Percentiles rank a stretch among this genome's conserved stretches.
Evolutionary conservation across 345 rosid species (phyloP).

Genomic region (Brassica nigra): DNA sequence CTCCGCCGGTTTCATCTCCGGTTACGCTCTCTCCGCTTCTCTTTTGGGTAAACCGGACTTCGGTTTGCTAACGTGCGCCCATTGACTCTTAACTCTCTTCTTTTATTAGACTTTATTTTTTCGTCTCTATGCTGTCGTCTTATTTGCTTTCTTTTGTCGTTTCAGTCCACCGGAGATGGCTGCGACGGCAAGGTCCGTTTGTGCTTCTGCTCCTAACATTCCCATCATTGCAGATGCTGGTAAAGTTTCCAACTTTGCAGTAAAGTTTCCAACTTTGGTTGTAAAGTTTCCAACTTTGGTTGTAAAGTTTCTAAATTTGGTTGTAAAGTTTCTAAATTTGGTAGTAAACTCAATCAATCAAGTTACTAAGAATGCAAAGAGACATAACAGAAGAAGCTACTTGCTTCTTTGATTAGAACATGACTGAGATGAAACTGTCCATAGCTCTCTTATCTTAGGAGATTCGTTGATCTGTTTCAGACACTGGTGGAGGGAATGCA

Average conservation of each 20-base stretch:
- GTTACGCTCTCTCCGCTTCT: conserved; percentile 53
- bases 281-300: neutral
- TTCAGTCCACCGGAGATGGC: conserved; percentile 58
- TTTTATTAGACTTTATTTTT: neutral
- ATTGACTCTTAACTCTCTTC: neutral
- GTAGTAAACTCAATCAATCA: neutral
- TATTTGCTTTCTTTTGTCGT: conserved; percentile 10
- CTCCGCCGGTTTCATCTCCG: conserved; percentile 51
- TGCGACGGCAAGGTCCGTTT: conserved; percentile 46
- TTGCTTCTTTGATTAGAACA: neutral
- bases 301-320: neutral
- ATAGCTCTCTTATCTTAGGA: neutral
- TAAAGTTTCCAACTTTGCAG: conserved; percentile 15
- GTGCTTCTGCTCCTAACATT: conserved; percentile 48
- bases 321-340: neutral
- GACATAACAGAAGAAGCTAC: no score
- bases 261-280: neutral
- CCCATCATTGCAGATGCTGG: conserved; percentile 54
- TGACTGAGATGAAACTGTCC: neutral
- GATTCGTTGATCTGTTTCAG: conserved; percentile 16
- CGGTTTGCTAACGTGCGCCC: conserved; percentile 49
- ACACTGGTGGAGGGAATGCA: conserved; percentile 54
- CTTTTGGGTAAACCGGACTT: conserved; percentile 54
- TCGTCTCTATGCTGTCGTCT: conserved; percentile 2
- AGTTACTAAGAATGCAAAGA: neutral